Conservation (phyloP, 2,329 filamentous ascomycete genomes). For the Leptosphaerulina australis region DNA sequence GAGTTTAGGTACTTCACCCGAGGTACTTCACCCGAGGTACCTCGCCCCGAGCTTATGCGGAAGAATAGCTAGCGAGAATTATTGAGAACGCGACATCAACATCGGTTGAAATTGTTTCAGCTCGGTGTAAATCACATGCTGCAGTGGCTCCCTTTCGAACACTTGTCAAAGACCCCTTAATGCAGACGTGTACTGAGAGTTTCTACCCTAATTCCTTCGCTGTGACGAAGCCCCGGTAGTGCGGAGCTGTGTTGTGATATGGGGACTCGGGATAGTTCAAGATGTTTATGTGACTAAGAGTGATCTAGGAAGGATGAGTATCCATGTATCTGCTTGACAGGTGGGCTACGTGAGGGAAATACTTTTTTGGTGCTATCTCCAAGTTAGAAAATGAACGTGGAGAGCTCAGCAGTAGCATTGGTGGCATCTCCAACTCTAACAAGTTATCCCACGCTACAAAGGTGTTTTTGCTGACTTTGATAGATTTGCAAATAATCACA, state of each 20-base stretch:
- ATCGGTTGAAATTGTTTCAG: conserved; percentile 5
- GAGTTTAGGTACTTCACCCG: background rate
- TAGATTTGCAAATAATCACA: background rate
- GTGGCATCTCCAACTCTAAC: conserved; percentile 3
- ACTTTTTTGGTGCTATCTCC: background rate
- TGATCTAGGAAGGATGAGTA: background rate
- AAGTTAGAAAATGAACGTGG: background rate
- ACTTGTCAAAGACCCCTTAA: background rate
- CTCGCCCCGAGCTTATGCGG: conserved; percentile 5
- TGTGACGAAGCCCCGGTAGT: background rate
- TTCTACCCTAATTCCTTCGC: background rate
- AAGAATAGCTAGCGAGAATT: conserved; percentile 8
- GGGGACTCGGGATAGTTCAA: conserved; percentile 5
- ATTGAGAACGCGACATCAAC: background rate
- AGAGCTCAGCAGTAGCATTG: background rate
- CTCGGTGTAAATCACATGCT: conserved; percentile 4
- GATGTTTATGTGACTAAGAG: background rate
- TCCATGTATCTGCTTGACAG: conserved; percentile 1
- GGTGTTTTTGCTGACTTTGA: background rate
- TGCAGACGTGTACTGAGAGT: background rate
- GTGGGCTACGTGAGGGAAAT: background rate
- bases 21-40: conserved; percentile 14
- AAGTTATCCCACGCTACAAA: background rate
- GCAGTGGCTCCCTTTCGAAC: background rate
- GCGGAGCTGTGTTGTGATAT: background rate